Percentiles rank a stretch among this genome's conserved stretches.
Evolutionary conservation across 257 asterid genomes (phyloP).

Genomic region (Nicotiana tomentosiformis): DNA sequence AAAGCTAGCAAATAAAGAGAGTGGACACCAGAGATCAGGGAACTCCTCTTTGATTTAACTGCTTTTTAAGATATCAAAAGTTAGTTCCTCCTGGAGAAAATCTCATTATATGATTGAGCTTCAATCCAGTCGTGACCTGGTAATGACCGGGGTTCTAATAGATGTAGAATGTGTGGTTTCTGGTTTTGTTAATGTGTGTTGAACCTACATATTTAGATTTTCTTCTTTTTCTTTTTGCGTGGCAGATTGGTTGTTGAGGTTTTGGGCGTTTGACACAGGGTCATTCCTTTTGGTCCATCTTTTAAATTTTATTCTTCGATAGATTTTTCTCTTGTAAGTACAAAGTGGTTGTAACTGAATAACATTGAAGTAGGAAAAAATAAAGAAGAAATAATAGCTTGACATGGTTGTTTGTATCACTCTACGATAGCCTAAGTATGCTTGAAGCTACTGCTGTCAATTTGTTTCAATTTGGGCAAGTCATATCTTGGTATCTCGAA

Average conservation of each 20-base stretch:
- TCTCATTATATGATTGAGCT: background rate
- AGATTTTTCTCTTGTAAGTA: constrained; percentile 13
- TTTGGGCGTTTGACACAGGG: background rate
- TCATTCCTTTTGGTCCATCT: background rate
- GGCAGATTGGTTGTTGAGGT: background rate
- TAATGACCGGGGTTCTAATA: background rate
- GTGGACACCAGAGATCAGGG: background rate
- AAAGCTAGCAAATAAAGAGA: background rate
- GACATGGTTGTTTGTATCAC: background rate
- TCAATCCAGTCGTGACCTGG: constrained; percentile 2
- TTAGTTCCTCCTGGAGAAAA: background rate
- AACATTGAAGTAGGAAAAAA: background rate
- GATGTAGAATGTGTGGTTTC: constrained; percentile 4
- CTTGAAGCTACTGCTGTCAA: background rate
- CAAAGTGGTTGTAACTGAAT: constrained; percentile 16
- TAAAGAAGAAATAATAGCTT: background rate
- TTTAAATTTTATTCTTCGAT: background rate
- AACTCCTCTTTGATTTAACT: background rate
- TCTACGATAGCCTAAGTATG: background rate
- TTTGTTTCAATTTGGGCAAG: background rate
- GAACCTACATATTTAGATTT: constrained; percentile 1
- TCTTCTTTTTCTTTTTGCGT: background rate
- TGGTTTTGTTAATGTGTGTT: constrained; percentile 12
- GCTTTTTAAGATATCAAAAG: constrained; percentile 3
- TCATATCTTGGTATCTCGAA: background rate